These are phyloP conservation scores for Capronia coronata DNA, from an alignment of 2,329 filamentous ascomycete genomes.

Conservation along the genomic window DNA sequence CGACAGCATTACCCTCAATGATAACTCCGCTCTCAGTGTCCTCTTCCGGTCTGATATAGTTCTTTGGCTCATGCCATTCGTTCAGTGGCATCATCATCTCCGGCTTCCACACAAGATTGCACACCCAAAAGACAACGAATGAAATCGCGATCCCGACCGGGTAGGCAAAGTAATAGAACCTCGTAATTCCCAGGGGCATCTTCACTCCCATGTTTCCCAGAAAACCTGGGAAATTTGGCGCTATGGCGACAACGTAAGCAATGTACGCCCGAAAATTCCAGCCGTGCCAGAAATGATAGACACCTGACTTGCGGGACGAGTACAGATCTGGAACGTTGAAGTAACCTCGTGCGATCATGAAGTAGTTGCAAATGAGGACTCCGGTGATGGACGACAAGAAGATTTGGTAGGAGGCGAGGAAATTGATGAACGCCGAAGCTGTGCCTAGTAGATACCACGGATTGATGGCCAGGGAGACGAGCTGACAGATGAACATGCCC, in stretches of 20 bases:
- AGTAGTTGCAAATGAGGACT: conserved; percentile 27
- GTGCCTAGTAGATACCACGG: conserved; percentile 49
- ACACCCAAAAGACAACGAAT: conserved; percentile 3
- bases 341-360: conserved; percentile 23
- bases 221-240: conserved; percentile 40
- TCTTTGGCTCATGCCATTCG: conserved; percentile 10
- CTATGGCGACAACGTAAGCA: conserved; percentile 6
- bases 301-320: conserved; percentile 31
- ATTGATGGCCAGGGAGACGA: conserved; percentile 42
- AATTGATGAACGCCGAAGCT: conserved; percentile 44
- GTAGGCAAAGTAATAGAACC: conserved; percentile 3
- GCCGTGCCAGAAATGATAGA: conserved; percentile 42
- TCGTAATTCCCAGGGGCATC: conserved; percentile 1
- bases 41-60: conserved; percentile 5
- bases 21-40: not conserved
- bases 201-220: conserved; percentile 39
- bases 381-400: conserved; percentile 42
- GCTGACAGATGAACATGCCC: conserved; percentile 45
- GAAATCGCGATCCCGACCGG: not conserved
- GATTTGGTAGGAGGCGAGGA: conserved; percentile 41
- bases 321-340: conserved; percentile 41
- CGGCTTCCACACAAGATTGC: conserved; percentile 1
- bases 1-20: not conserved
- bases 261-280: conserved; percentile 40
- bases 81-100: conserved; percentile 1